Conservation (phyloP, 2,329 filamentous ascomycete species). For the Lasiodiplodia sp. region DNA sequence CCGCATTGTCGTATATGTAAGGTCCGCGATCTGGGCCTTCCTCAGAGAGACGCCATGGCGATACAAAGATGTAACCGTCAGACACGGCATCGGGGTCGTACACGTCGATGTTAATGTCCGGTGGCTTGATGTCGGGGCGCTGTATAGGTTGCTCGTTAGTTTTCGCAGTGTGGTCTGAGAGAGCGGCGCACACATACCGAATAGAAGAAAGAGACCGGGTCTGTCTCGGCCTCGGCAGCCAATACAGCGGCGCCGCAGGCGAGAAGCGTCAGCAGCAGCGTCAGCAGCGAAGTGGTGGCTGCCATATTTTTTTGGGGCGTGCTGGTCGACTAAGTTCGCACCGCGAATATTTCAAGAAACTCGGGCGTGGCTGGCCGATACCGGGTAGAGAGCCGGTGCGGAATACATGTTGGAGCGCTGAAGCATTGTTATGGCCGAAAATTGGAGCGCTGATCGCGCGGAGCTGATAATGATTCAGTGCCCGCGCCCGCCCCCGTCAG, state of each 20-base stretch:
- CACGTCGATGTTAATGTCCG: no score
- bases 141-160: no score
- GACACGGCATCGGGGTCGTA: no score
- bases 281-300: no score
- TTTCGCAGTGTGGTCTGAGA: not conserved
- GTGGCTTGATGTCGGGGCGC: no score
- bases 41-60: not conserved
- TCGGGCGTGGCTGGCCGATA: no score
- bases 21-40: conserved; percentile 56
- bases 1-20: conserved; percentile 59
- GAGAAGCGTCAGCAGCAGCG: conserved; percentile 1
- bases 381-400: not conserved
- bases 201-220: not conserved
- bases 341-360: not conserved
- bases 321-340: no score
- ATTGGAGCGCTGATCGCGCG: not conserved
- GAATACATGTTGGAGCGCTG: not conserved
- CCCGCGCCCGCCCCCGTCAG: not conserved
- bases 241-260: not conserved
- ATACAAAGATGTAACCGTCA: no score
- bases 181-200: not conserved
- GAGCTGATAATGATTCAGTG: not conserved
- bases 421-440: not conserved
- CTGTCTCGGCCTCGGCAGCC: not conserved
- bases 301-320: no score